phyloP scores from a whole-genome alignment of 768 basidiomycete genomes.

The Tylopilus intermedius region DNA sequence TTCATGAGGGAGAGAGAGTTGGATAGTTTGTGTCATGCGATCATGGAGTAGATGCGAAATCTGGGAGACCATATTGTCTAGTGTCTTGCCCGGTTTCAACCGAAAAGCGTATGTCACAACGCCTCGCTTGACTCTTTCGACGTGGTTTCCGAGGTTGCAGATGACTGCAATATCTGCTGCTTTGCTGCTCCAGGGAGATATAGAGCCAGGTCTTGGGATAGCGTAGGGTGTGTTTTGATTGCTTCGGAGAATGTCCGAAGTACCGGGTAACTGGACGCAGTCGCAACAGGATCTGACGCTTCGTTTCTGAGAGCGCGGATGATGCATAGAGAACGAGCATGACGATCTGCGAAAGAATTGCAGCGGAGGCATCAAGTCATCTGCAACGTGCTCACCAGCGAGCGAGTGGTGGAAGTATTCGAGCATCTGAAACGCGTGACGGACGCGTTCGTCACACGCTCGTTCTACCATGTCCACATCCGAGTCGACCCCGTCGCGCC shows the following conservation, averaged over 20 bases:
- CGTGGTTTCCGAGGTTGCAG: slow-evolving; percentile 68
- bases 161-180: slow-evolving; percentile 91
- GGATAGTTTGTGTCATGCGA: slow-evolving; percentile 90
- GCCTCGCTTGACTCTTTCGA: slow-evolving; percentile 87
- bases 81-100: slow-evolving; percentile 33
- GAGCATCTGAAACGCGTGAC: slow-evolving; percentile 17
- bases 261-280: slow-evolving; percentile 48
- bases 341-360: slow-evolving; percentile 7
- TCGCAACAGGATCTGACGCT: slow-evolving; percentile 32
- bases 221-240: slow-evolving; percentile 57
- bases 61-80: slow-evolving; percentile 45
- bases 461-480: slow-evolving; percentile 16
- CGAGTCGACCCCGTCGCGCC: slow-evolving; percentile 29
- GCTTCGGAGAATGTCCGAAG: slow-evolving; percentile 32
- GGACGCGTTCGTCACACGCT: slow-evolving; percentile 14
- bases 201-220: slow-evolving; percentile 80
- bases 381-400: slow-evolving; percentile 7
- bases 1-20: slow-evolving; percentile 54
- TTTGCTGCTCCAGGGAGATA: slow-evolving; percentile 99
- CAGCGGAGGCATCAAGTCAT: neutral
- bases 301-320: no score
- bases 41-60: slow-evolving; percentile 81
- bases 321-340: slow-evolving; percentile 42
- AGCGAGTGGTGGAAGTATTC: slow-evolving; percentile 2
- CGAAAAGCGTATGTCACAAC: slow-evolving; percentile 56